These are phyloP conservation scores for Agaricus subrufescens DNA, from an alignment of 768 basidiomycete genomes.

Conservation along the genomic window DNA sequence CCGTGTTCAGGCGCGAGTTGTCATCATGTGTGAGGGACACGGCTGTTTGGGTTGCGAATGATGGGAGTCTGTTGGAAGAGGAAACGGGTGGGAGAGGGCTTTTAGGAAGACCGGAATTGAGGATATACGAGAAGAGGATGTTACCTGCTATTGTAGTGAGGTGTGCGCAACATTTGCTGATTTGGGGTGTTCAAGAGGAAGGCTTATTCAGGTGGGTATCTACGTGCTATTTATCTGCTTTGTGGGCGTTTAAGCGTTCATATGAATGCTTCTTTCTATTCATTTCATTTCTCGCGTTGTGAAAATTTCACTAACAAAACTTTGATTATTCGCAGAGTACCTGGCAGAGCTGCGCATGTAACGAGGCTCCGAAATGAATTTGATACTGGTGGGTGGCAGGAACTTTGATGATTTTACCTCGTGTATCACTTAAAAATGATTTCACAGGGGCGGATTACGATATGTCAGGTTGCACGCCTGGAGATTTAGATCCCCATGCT, in stretches of 20 bases:
- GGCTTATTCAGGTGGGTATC: constrained; percentile 73
- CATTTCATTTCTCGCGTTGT: constrained; percentile 12
- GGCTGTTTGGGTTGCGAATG: constrained; percentile 22
- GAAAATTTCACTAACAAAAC: constrained; percentile 5
- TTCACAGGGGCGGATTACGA: constrained; percentile 81
- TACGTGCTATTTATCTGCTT: background rate
- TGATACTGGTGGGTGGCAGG: constrained; percentile 53
- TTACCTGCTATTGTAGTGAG: constrained; percentile 77
- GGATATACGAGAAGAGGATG: constrained; percentile 42
- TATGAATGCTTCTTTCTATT: background rate
- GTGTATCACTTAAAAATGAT: constrained; percentile 1
- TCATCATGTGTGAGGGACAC: constrained; percentile 25
- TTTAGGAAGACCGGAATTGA: constrained; percentile 9
- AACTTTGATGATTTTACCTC: background rate
- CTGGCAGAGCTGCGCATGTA: constrained; percentile 79
- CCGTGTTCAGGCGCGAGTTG: constrained; percentile 68
- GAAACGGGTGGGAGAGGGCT: constrained; percentile 4
- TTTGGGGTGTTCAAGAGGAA: constrained; percentile 84
- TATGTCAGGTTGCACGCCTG: constrained; percentile 69
- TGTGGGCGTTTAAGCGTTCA: constrained; percentile 6
- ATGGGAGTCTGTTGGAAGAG: background rate
- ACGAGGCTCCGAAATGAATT: constrained; percentile 73
- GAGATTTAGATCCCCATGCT: constrained; percentile 91
- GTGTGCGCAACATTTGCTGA: constrained; percentile 76
- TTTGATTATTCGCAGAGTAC: constrained; percentile 48